A percentile compares a stretch with the other conserved stretches of the same genome.
These are phyloP conservation scores for Cladochytrium replicatum DNA, from an alignment of 192 early-diverging fungal genomes.

Conservation along the genomic window DNA sequence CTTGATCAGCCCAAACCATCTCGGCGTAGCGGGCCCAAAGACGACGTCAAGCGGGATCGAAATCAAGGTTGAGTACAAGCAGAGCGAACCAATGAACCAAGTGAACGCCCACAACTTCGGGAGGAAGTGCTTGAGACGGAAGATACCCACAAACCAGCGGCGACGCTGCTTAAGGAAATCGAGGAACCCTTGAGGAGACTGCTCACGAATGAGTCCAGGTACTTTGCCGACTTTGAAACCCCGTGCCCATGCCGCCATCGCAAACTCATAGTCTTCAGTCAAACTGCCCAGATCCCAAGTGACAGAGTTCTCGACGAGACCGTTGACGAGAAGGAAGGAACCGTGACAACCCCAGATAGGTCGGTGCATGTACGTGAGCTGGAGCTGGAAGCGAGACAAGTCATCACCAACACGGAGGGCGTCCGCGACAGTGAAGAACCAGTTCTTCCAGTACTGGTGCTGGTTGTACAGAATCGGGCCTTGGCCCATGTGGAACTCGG, in stretches of 20 bases:
- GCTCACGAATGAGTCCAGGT: slow-evolving; percentile 7
- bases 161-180: slow-evolving; percentile 11
- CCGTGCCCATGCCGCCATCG: background rate
- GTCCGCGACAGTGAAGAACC: slow-evolving; percentile 48
- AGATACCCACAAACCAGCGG: slow-evolving; percentile 5
- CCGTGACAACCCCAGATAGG: slow-evolving; percentile 48
- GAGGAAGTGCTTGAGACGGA: slow-evolving; percentile 7
- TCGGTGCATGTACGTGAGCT: slow-evolving; percentile 46
- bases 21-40: slow-evolving; percentile 21
- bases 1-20: slow-evolving; percentile 44
- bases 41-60: slow-evolving; percentile 7
- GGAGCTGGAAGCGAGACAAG: slow-evolving; percentile 43
- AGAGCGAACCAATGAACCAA: slow-evolving; percentile 8
- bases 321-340: slow-evolving; percentile 43
- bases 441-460: slow-evolving; percentile 47
- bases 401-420: slow-evolving; percentile 46
- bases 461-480: slow-evolving; percentile 51
- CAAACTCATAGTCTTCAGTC: slow-evolving; percentile 11
- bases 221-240: slow-evolving; percentile 5
- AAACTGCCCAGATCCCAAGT: slow-evolving; percentile 41
- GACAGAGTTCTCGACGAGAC: slow-evolving; percentile 42
- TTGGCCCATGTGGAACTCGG: slow-evolving; percentile 39
- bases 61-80: slow-evolving; percentile 3
- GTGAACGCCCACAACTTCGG: slow-evolving; percentile 11
- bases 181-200: background rate